Evolutionary conservation across 2,329 filamentous ascomycete genomes (phyloP).

Genomic region (Davidsoniella australis): DNA sequence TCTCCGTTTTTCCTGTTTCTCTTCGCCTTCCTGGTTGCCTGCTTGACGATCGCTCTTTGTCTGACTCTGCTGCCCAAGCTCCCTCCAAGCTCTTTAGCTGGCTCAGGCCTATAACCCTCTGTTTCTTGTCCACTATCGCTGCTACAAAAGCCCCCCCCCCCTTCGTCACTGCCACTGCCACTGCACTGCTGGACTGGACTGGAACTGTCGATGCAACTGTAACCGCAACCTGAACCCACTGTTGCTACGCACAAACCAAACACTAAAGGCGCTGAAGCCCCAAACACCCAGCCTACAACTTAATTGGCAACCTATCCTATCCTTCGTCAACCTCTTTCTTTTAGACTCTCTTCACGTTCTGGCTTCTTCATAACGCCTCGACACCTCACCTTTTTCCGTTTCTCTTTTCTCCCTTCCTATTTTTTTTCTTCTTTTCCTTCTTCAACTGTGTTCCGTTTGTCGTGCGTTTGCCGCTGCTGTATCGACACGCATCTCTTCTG

Average conservation of each 20-base stretch:
- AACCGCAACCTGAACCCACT: background rate
- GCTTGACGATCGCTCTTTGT: background rate
- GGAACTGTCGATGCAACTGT: no score
- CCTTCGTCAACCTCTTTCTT: background rate
- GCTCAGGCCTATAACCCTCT: background rate
- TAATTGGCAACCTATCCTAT: background rate
- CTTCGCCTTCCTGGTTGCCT: no score
- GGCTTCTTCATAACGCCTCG: conserved; percentile 1
- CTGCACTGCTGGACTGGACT: no score
- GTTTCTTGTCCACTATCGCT: no score
- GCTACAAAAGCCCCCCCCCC: no score
- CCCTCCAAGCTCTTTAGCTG: background rate
- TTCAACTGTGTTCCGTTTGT: background rate
- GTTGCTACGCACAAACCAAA: no score
- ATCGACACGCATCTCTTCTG: background rate
- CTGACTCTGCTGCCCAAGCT: background rate
- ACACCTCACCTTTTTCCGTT: background rate
- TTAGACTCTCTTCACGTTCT: background rate
- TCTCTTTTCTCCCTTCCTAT: conserved; percentile 2
- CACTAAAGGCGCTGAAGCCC: no score
- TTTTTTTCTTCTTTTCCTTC: conserved; percentile 1
- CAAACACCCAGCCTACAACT: background rate
- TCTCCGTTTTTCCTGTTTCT: no score
- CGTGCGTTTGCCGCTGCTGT: background rate
- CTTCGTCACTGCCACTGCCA: no score